Evolutionary conservation across 345 rosid genomes (phyloP).

Genomic region (Salix arbutifolia): DNA sequence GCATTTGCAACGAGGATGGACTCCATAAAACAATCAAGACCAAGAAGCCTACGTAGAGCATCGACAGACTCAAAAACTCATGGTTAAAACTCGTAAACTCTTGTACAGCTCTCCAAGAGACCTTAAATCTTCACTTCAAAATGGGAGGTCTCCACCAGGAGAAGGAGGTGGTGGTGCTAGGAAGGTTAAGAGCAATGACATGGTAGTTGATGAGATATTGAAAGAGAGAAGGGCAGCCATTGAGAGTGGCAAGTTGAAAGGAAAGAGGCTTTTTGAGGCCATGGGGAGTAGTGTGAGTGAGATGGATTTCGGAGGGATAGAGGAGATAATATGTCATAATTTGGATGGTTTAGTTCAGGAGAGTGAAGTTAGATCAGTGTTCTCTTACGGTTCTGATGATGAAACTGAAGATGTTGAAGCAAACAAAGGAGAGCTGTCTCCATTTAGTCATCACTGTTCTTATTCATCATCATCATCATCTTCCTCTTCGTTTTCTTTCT

Average conservation of each 20-base stretch:
- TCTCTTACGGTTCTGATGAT: slow-evolving; percentile 15
- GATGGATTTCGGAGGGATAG: slow-evolving; percentile 10
- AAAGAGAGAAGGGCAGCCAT: slow-evolving; percentile 43
- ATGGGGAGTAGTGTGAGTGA: slow-evolving; percentile 10
- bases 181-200: slow-evolving; percentile 40
- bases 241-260: slow-evolving; percentile 37
- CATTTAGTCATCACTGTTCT: not conserved
- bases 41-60: slow-evolving; percentile 20
- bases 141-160: slow-evolving; percentile 2
- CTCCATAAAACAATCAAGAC: slow-evolving; percentile 26
- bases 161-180: slow-evolving; percentile 20
- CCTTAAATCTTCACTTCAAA: slow-evolving; percentile 50
- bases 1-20: slow-evolving; percentile 37
- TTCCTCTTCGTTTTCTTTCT: slow-evolving; percentile 6
- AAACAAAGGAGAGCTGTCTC: not conserved
- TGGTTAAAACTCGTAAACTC: slow-evolving; percentile 17
- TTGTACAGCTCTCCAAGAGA: slow-evolving; percentile 42
- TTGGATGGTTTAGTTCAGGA: not conserved
- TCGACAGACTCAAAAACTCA: slow-evolving; percentile 23
- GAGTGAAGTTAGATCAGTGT: slow-evolving; percentile 6
- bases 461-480: not conserved
- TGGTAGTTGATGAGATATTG: slow-evolving; percentile 31
- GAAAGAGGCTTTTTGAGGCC: slow-evolving; percentile 34
- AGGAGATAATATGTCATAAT: slow-evolving; percentile 8
- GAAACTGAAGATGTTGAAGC: not conserved